Evolutionary conservation across 805 yeast species (phyloP).

Genomic region (Torulaspora gathmanii): DNA sequence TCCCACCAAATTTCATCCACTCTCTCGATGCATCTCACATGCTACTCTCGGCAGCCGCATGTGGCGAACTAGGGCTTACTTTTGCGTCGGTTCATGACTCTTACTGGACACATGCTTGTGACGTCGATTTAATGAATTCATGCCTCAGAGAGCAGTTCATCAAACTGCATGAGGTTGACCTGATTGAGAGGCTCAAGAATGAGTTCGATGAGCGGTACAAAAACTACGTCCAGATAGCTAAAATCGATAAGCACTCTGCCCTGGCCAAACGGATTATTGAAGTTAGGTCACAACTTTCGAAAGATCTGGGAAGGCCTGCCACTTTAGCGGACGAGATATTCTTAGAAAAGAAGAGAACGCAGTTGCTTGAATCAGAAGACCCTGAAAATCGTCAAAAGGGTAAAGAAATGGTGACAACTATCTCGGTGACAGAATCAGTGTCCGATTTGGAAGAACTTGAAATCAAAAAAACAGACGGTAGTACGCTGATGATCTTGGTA

Average conservation of each 20-base stretch:
- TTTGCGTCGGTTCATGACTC: slow-evolving; percentile 98
- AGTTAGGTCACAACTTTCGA: slow-evolving; percentile 46
- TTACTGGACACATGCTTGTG: slow-evolving; percentile 94
- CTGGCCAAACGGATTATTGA: slow-evolving; percentile 47
- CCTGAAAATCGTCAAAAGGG: slow-evolving; percentile 49
- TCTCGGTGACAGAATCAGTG: slow-evolving; percentile 47
- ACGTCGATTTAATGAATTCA: slow-evolving; percentile 65
- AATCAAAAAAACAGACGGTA: slow-evolving; percentile 23
- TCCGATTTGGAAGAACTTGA: slow-evolving; percentile 26
- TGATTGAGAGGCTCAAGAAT: slow-evolving; percentile 61
- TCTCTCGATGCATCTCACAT: slow-evolving; percentile 96
- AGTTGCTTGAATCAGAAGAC: slow-evolving; percentile 48
- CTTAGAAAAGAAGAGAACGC: slow-evolving; percentile 61
- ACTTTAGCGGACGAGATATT: slow-evolving; percentile 69
- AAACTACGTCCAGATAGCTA: slow-evolving; percentile 58
- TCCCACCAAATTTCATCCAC: slow-evolving; percentile 94
- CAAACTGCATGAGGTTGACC: slow-evolving; percentile 65
- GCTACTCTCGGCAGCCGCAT: slow-evolving; percentile 80
- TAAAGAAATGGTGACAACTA: slow-evolving; percentile 59
- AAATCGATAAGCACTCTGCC: slow-evolving; percentile 48
- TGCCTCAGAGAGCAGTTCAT: slow-evolving; percentile 76
- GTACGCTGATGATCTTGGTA: slow-evolving; percentile 42
- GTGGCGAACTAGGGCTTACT: slow-evolving; percentile 57
- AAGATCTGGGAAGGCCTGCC: slow-evolving; percentile 48
- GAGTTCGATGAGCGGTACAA: slow-evolving; percentile 81